phyloP scores from a whole-genome alignment of 257 asterid genomes.

The Cruciata laevipes region DNA sequence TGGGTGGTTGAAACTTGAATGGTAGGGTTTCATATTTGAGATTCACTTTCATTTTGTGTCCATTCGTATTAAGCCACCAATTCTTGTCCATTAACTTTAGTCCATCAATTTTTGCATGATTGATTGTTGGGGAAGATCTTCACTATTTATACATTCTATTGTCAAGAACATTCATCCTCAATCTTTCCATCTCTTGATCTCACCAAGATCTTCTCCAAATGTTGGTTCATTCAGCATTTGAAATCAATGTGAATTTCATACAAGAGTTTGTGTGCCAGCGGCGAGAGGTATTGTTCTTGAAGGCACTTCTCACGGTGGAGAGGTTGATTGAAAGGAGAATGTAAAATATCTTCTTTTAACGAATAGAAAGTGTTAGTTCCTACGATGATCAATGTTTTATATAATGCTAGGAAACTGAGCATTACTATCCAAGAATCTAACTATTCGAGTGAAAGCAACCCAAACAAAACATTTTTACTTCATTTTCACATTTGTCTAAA shows the following conservation, averaged over 20 bases:
- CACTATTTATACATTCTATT: not conserved
- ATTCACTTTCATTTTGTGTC: not conserved
- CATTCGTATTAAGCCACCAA: not conserved
- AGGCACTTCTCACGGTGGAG: not conserved
- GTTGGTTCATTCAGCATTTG: not conserved
- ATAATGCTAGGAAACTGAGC: no score
- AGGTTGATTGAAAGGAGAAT: not conserved
- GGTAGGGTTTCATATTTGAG: conserved; percentile 2
- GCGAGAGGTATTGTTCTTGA: no score
- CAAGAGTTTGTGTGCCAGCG: no score
- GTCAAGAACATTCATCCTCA: not conserved
- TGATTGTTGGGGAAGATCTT: not conserved
- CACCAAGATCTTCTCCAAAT: not conserved
- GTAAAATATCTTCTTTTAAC: not conserved
- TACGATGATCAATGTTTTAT: not conserved
- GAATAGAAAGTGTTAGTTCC: not conserved
- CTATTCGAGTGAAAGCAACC: no score
- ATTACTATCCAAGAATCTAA: no score
- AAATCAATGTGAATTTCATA: not conserved
- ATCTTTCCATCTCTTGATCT: not conserved
- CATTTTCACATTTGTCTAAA: not conserved
- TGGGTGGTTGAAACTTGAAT: not conserved
- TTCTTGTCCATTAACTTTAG: not conserved
- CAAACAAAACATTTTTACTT: not conserved
- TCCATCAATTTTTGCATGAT: not conserved